Evolutionary conservation across 2,329 filamentous ascomycete genomes (phyloP).

Genomic region (Cladosporium sp.): DNA sequence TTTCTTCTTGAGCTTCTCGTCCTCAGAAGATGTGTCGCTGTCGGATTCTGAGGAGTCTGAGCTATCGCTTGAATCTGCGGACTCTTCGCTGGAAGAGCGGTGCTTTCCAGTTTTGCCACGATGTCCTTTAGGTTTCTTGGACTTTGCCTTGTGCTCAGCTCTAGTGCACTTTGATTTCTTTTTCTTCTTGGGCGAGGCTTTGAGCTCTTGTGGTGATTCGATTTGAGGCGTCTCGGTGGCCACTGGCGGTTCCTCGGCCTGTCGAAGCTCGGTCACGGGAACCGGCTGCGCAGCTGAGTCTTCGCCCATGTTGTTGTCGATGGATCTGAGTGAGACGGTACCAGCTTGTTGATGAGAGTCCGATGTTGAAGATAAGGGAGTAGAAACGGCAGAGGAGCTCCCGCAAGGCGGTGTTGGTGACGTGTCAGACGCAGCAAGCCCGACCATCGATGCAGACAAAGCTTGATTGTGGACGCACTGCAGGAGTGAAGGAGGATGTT

Average conservation of each 20-base stretch:
- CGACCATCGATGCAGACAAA: constrained; percentile 9
- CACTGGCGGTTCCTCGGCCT: constrained; percentile 14
- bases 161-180: constrained; percentile 17
- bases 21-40: constrained; percentile 18
- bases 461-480: constrained; percentile 8
- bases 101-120: neutral
- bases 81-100: constrained; percentile 1
- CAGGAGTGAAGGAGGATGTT: constrained; percentile 8
- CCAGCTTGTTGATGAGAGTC: neutral
- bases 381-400: neutral
- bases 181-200: constrained; percentile 9
- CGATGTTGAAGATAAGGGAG: constrained; percentile 1
- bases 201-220: neutral
- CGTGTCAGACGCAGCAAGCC: constrained; percentile 7
- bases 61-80: constrained; percentile 2
- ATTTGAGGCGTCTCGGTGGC: neutral
- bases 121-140: constrained; percentile 8
- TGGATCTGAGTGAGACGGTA: neutral
- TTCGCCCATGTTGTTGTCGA: constrained; percentile 25
- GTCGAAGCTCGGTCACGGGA: constrained; percentile 14
- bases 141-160: constrained; percentile 7
- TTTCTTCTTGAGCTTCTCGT: constrained; percentile 23
- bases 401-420: constrained; percentile 3
- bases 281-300: constrained; percentile 19
- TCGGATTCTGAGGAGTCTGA: constrained; percentile 17